Evolutionary conservation across 1,284 basidiomycete species (phyloP).

Genomic region (Fomes fomentarius): DNA sequence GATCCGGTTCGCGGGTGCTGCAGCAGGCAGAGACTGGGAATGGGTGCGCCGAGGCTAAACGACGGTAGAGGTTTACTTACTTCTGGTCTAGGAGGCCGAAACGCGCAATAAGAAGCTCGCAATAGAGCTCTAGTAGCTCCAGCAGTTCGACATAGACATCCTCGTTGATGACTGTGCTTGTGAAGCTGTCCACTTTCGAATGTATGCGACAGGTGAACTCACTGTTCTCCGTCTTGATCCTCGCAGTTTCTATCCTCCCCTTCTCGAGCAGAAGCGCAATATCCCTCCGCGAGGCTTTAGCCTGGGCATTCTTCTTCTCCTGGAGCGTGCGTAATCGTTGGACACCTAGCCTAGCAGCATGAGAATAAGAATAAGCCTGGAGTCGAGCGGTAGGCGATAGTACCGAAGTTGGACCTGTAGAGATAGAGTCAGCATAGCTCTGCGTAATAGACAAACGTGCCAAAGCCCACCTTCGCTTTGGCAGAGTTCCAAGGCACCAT

Average conservation of each 20-base stretch:
- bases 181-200: neutral
- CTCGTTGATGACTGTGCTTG: constrained; percentile 73
- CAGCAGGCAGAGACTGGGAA: constrained; percentile 1
- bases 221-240: constrained; percentile 83
- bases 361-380: constrained; percentile 24
- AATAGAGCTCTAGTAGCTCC: constrained; percentile 93
- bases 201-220: constrained; percentile 33
- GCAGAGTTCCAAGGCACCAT: constrained; percentile 73
- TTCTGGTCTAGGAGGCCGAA: constrained; percentile 90
- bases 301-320: constrained; percentile 93
- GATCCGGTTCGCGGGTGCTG: constrained; percentile 84
- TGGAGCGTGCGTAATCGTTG: constrained; percentile 90
- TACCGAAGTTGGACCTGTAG: constrained; percentile 71
- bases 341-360: constrained; percentile 72
- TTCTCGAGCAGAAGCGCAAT: constrained; percentile 80
- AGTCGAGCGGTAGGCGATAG: constrained; percentile 21
- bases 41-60: constrained; percentile 2
- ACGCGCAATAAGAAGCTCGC: constrained; percentile 89
- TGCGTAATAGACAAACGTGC: no score
- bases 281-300: constrained; percentile 81
- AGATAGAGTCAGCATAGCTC: neutral
- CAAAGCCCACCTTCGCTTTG: constrained; percentile 74
- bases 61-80: constrained; percentile 44
- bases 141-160: constrained; percentile 86
- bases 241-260: constrained; percentile 81